Evolutionary conservation across 139 green algal species (phyloP), one percentile per base, ranked within the genome.

Genomic region (Gonium pectorale): DNA sequence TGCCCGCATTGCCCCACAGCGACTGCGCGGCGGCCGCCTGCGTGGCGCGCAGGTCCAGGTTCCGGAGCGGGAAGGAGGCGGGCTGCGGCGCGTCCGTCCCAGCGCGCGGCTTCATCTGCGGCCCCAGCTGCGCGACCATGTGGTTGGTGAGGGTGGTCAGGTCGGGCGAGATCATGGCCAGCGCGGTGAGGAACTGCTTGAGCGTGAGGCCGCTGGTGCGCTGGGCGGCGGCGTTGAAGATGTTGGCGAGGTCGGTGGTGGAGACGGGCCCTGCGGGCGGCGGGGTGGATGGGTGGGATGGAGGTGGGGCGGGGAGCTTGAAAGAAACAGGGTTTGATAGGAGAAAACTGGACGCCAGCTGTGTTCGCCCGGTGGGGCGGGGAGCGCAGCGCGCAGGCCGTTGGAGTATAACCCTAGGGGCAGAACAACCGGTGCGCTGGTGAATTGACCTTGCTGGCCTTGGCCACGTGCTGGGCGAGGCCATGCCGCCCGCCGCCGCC

Each of bases 111-210:
- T 33, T 40, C 79, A 85, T 59, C 64, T 77, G 64, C 0, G 78
- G 63, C 37, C 78, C 78, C 44, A 84, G 63, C 79, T 75, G 64
- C 46, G 79, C 46, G 35, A 85, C 79, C 49, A 85, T 78, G 63
- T 85, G 79, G 49, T 75, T 77, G 64, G 6, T 41, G 13, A 85
- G 63, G 31, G 64, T 75, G 44, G 63, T 85, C 24, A 85, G 46
- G 79, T 85, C 79, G 79, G 64, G 63, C 7, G 79, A 78, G 31
- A 85, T 77, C 46, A 85, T 52, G 64, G 79, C 79, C 11, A 85
- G 79, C 21, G 64, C 79, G 33, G 64, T 85, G 26, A 85, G 63
- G 64, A 78, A 85, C 64, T 85, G 79, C 63, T 85, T 85, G 27
- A 85, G 35, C 33, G 79, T 77, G 35, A 85, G 79, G 64, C 64